Evolutionary conservation across 805 yeast species (phyloP).

Genomic region (Hanseniaspora valbyensis): DNA sequence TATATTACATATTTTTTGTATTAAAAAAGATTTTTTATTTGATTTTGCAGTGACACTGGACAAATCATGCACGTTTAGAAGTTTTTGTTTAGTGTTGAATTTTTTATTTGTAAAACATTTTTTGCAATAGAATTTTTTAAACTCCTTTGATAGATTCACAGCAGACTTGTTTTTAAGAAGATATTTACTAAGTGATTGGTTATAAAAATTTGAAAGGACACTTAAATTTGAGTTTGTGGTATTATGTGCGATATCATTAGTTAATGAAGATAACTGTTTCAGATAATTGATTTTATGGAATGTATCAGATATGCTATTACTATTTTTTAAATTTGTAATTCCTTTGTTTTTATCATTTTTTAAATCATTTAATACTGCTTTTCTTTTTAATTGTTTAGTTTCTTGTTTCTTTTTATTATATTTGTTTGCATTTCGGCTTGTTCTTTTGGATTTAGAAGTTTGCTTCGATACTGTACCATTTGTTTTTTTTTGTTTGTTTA

Average conservation of each 20-base stretch:
- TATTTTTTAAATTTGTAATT: neutral
- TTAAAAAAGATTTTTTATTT: constrained; percentile 2
- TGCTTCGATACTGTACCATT: neutral
- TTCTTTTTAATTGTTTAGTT: neutral
- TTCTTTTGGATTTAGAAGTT: neutral
- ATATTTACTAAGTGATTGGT: constrained; percentile 1
- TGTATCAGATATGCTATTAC: neutral
- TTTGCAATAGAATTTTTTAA: constrained; percentile 8
- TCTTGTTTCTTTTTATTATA: constrained; percentile 4
- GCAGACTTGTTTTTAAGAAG: constrained; percentile 7
- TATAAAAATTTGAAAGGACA: constrained; percentile 6
- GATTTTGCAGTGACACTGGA: neutral
- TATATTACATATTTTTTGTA: constrained; percentile 6
- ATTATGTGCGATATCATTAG: neutral
- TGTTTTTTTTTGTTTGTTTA: neutral
- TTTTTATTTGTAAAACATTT: constrained; percentile 11
- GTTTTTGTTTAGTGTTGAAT: neutral
- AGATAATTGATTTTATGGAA: constrained; percentile 11
- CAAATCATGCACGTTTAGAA: constrained; percentile 9
- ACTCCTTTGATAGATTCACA: constrained; percentile 1
- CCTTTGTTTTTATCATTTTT: neutral
- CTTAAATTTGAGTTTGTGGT: neutral
- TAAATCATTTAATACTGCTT: neutral
- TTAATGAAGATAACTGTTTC: neutral
- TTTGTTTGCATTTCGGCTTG: neutral